Percentiles rank a stretch among this genome's conserved stretches.
Evolutionary conservation across 2,329 filamentous ascomycete genomes (phyloP).

Genomic region (Pseudogymnoascus sp.): DNA sequence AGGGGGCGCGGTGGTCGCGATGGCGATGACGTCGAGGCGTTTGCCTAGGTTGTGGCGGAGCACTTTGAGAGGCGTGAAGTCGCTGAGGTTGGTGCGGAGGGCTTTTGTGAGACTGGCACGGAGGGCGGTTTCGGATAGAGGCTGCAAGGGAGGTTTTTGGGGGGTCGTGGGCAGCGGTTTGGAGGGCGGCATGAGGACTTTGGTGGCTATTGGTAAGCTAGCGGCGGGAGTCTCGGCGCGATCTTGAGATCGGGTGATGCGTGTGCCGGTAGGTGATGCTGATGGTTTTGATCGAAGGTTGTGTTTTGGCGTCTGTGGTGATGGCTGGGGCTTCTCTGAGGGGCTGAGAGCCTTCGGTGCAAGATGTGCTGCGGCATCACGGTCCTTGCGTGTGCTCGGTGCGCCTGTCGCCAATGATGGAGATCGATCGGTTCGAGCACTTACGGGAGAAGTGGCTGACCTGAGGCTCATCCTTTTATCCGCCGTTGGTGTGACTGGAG

Average conservation of each 20-base stretch:
- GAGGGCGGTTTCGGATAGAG: conserved; percentile 17
- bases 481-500: not conserved
- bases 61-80: conserved; percentile 44
- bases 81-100: conserved; percentile 36
- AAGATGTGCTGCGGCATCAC: conserved; percentile 26
- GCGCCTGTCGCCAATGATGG: conserved; percentile 19
- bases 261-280: not conserved
- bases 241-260: conserved; percentile 1
- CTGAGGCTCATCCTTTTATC: conserved; percentile 4
- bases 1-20: conserved; percentile 43
- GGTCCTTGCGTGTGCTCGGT: conserved; percentile 17
- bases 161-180: conserved; percentile 10
- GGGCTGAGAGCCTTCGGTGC: conserved; percentile 22
- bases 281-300: conserved; percentile 2
- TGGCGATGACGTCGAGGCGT: conserved; percentile 45
- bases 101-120: conserved; percentile 13
- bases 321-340: conserved; percentile 15
- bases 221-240: not conserved
- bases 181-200: not conserved
- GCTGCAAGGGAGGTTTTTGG: conserved; percentile 5
- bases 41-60: conserved; percentile 43
- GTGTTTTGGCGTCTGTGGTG: not conserved
- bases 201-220: not conserved
- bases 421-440: conserved; percentile 11
- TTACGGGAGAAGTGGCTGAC: conserved; percentile 9